These are phyloP conservation scores for Gossypium laxum DNA, from an alignment of 441 rosid genomes.

Conservation along the genomic window DNA sequence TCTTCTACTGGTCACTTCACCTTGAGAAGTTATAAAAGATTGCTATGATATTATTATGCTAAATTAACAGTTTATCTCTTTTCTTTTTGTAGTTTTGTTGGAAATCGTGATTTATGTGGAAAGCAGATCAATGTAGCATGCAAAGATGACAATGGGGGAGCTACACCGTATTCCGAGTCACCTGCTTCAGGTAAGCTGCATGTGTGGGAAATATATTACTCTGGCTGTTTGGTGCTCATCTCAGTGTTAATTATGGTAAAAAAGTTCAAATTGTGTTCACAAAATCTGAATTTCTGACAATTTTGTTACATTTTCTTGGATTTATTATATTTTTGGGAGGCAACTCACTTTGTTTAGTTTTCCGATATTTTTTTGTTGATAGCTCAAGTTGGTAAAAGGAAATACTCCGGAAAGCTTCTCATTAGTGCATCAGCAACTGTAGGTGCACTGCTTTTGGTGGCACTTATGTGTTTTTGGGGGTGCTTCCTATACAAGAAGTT, in stretches of 20 bases:
- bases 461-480: slow-evolving; percentile 99
- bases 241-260: background rate
- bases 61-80: slow-evolving; percentile 12
- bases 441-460: slow-evolving; percentile 89
- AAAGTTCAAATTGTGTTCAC: background rate
- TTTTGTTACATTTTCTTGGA: slow-evolving; percentile 1
- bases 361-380: slow-evolving; percentile 16
- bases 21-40: background rate
- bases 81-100: slow-evolving; percentile 47
- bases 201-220: background rate
- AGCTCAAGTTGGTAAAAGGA: slow-evolving; percentile 60
- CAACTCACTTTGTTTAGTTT: slow-evolving; percentile 16
- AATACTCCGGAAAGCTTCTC: slow-evolving; percentile 65
- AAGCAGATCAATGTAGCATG: slow-evolving; percentile 55
- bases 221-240: slow-evolving; percentile 15
- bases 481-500: slow-evolving; percentile 92
- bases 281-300: slow-evolving; percentile 4
- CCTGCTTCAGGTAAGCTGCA: slow-evolving; percentile 38
- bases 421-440: slow-evolving; percentile 89
- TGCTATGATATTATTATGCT: slow-evolving; percentile 9
- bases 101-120: slow-evolving; percentile 83
- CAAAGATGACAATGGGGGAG: slow-evolving; percentile 46
- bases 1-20: background rate
- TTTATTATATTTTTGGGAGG: slow-evolving; percentile 1
- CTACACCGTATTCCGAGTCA: slow-evolving; percentile 32